Percentiles rank a stretch among this genome's conserved stretches.
Evolutionary conservation across 2,329 filamentous ascomycete species (phyloP).

Genomic region (Emydomyces testavorans): DNA sequence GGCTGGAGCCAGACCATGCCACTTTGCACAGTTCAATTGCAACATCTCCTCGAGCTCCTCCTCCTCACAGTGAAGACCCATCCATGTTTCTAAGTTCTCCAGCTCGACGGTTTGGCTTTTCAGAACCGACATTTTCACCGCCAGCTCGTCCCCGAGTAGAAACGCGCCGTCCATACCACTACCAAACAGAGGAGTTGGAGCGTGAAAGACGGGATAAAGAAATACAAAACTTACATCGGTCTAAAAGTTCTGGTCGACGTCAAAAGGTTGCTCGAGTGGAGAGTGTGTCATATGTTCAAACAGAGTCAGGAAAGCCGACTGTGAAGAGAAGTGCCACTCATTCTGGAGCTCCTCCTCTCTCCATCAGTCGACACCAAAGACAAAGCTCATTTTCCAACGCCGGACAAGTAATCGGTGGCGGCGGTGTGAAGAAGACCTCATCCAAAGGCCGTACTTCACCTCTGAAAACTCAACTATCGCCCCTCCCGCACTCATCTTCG

Average conservation of each 20-base stretch:
- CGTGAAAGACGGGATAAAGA: slow-evolving; percentile 25
- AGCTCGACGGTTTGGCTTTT: slow-evolving; percentile 36
- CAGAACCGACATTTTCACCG: slow-evolving; percentile 19
- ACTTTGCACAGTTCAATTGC: slow-evolving; percentile 19
- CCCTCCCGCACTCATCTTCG: slow-evolving; percentile 26
- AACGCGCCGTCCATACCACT: slow-evolving; percentile 37
- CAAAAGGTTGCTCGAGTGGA: slow-evolving; percentile 22
- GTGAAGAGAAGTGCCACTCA: slow-evolving; percentile 35
- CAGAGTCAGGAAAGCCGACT: slow-evolving; percentile 23
- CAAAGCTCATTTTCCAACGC: slow-evolving; percentile 22
- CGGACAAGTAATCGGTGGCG: slow-evolving; percentile 23
- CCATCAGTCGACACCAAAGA: slow-evolving; percentile 22
- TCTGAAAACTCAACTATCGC: slow-evolving; percentile 27
- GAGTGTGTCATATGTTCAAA: slow-evolving; percentile 22
- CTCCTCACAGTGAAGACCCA: slow-evolving; percentile 31
- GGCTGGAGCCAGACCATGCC: not conserved
- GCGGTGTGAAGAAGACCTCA: slow-evolving; percentile 32
- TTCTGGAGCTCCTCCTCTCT: slow-evolving; percentile 24
- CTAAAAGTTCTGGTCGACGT: slow-evolving; percentile 23
- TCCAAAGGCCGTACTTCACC: slow-evolving; percentile 36
- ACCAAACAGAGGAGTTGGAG: slow-evolving; percentile 40
- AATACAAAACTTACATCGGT: slow-evolving; percentile 27
- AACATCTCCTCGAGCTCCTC: slow-evolving; percentile 34
- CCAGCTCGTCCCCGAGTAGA: slow-evolving; percentile 18
- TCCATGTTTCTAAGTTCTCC: slow-evolving; percentile 40